Evolutionary conservation across 805 yeast genomes (phyloP), one percentile per base, ranked within the genome.

Genomic region (Tetrapisispora phaffii): DNA sequence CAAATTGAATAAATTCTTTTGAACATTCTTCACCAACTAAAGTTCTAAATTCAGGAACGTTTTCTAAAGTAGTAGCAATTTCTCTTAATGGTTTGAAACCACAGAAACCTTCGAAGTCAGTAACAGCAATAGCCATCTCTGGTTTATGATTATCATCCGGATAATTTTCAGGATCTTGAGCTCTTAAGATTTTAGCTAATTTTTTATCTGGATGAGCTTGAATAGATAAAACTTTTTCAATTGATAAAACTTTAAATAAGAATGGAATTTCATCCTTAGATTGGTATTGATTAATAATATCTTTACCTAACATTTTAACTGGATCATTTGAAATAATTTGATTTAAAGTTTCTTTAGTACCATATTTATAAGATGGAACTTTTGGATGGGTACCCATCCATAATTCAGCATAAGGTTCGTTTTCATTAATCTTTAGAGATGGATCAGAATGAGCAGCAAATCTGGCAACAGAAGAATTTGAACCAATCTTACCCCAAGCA

Each of bases 341-440:
- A 49, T 88, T 73, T 62, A 93, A 73, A 19, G 78, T 72, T 53
- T 74, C 68, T 28, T 81, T 81, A 17, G 70, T 65, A 23, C 68
- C 75, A 22, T 74, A 73, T 41, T 76, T 74, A 40, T 66, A 67
- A 17, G 96, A 82, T 24, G 97, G 96, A 12, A 84, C 88, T 39
- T 84, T 84, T 44, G 95, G 90, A 63, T 93, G 98, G 22, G 97
- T 88, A 34, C 98, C 98, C 98, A 93, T 93, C 98, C 98, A 93
- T 54, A 93, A 72, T 66, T 93, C 98, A 16, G 98, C 98, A 60
- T 93, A 93, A 10, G 98, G 97, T 59, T 80, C 77, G 33, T 72
- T 44, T 56, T 82, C 89, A 52, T 84, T 86, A 45, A 88, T 75
- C 17, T 58, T 59, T 44, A 85, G 70, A 9, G 62, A 53, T 2